A percentile compares a stretch with the other conserved stretches of the same genome.
These are phyloP conservation scores for Pistacia integerrima DNA, from an alignment of 345 rosid genomes.

Conservation along the genomic window DNA sequence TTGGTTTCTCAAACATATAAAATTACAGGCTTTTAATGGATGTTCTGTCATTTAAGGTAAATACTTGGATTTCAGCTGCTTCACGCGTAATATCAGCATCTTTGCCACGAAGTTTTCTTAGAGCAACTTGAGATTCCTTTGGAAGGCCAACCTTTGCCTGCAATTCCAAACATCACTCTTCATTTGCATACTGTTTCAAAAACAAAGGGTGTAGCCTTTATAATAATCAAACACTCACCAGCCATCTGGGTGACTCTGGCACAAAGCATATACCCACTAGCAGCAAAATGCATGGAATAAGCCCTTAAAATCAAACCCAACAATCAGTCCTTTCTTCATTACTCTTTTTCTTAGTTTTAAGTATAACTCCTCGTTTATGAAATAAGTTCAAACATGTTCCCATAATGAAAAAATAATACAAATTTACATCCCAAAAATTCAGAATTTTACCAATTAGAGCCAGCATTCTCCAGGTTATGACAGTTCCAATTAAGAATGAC, in stretches of 20 bases:
- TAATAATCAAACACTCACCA: constrained; percentile 43
- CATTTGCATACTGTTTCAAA: not conserved
- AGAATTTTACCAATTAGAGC: constrained; percentile 67
- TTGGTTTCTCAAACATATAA: constrained; percentile 7
- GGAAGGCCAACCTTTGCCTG: constrained; percentile 76
- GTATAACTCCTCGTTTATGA: not conserved
- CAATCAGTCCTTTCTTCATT: constrained; percentile 13
- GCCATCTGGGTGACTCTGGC: constrained; percentile 96
- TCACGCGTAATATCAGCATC: constrained; percentile 63
- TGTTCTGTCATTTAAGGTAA: constrained; percentile 1
- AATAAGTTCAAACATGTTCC: not conserved
- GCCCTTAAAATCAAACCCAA: constrained; percentile 46
- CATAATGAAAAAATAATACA: not conserved
- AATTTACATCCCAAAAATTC: not conserved
- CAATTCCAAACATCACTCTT: constrained; percentile 6
- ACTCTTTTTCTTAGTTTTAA: not conserved
- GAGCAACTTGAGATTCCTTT: constrained; percentile 64
- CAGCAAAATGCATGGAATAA: constrained; percentile 69
- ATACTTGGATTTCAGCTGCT: constrained; percentile 76
- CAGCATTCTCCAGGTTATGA: constrained; percentile 73
- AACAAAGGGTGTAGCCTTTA: not conserved
- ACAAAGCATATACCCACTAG: constrained; percentile 68
- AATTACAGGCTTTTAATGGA: constrained; percentile 11
- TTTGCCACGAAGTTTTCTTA: constrained; percentile 69
- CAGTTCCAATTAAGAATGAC: constrained; percentile 67